These are phyloP conservation scores for Globisporangium spinosum DNA, from an alignment of 352 stramenopile species.

Conservation along the genomic window DNA sequence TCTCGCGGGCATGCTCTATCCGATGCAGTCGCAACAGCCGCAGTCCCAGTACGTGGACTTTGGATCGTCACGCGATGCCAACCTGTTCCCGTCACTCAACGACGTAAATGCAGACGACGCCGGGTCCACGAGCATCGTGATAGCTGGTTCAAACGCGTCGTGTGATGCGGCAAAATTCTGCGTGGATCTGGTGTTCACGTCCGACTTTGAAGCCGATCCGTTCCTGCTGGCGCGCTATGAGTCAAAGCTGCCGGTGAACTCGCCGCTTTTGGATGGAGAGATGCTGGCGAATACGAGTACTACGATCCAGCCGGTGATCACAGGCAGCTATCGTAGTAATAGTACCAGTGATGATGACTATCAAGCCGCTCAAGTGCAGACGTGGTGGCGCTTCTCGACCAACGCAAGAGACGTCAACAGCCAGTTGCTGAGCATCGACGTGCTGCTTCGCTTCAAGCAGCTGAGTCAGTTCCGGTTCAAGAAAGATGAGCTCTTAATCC, in stretches of 20 bases:
- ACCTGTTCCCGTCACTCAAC: conserved; percentile 9
- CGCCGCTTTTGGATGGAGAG: conserved; percentile 19
- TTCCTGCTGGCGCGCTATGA: conserved; percentile 29
- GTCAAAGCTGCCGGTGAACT: conserved; percentile 14
- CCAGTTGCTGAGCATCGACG: conserved; percentile 14
- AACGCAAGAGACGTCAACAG: background rate
- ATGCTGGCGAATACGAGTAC: conserved; percentile 4
- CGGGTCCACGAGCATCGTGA: background rate
- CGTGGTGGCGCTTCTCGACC: conserved; percentile 26
- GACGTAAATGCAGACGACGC: background rate
- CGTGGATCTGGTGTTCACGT: conserved; percentile 27
- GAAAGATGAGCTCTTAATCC: conserved; percentile 30
- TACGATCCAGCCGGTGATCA: conserved; percentile 3
- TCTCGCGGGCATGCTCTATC: conserved; percentile 29
- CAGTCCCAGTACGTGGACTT: conserved; percentile 21
- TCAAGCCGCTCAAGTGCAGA: conserved; percentile 5
- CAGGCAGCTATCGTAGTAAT: background rate
- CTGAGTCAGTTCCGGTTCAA: conserved; percentile 25
- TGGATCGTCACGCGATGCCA: conserved; percentile 5
- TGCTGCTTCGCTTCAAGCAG: conserved; percentile 33
- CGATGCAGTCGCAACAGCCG: conserved; percentile 7
- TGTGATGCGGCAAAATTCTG: conserved; percentile 21
- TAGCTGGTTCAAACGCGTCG: background rate
- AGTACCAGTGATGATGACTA: background rate
- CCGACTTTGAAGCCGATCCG: conserved; percentile 28